Percentiles rank a stretch among this genome's conserved stretches.
Conservation (phyloP, 225 moss, liverwort and hornwort species). For the Sphagnum tenellum region DNA sequence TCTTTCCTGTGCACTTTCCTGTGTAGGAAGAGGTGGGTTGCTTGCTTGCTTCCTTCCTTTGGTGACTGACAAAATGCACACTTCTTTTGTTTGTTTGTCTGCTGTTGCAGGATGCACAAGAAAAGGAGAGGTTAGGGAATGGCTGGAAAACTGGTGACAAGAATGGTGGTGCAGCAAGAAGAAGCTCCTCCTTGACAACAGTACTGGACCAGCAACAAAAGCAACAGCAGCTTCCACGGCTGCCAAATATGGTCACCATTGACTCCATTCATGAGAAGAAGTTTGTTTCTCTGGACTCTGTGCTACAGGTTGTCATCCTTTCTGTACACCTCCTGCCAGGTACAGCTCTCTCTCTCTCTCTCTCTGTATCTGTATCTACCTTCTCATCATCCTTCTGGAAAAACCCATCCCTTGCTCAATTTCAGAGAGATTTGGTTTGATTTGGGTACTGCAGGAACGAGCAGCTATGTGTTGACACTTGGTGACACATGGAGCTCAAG, state of each 20-base stretch:
- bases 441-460: slow-evolving; percentile 16
- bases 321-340: slow-evolving; percentile 35
- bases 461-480: slow-evolving; percentile 34
- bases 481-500: slow-evolving; percentile 50
- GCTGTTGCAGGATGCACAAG: slow-evolving; percentile 29
- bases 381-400: too few species aligned
- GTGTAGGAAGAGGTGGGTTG: not conserved
- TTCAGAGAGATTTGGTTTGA: not conserved
- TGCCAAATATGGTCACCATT: slow-evolving; percentile 27
- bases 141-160: slow-evolving; percentile 20
- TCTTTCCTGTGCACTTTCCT: too few species aligned
- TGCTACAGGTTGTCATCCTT: slow-evolving; percentile 38
- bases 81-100: too few species aligned
- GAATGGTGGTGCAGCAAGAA: slow-evolving; percentile 11
- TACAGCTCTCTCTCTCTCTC: slow-evolving; percentile 1
- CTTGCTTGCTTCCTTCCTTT: too few species aligned
- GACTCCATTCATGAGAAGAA: slow-evolving; percentile 43
- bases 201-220: not conserved
- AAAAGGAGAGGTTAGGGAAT: slow-evolving; percentile 28
- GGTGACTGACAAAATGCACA: too few species aligned
- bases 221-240: slow-evolving; percentile 26
- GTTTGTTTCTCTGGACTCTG: slow-evolving; percentile 38
- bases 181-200: slow-evolving; percentile 9
- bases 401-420: not conserved
- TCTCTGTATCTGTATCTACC: not conserved